Evolutionary conservation across 2,329 filamentous ascomycete genomes (phyloP).

Genomic region (Fusarium praegraminearum): DNA sequence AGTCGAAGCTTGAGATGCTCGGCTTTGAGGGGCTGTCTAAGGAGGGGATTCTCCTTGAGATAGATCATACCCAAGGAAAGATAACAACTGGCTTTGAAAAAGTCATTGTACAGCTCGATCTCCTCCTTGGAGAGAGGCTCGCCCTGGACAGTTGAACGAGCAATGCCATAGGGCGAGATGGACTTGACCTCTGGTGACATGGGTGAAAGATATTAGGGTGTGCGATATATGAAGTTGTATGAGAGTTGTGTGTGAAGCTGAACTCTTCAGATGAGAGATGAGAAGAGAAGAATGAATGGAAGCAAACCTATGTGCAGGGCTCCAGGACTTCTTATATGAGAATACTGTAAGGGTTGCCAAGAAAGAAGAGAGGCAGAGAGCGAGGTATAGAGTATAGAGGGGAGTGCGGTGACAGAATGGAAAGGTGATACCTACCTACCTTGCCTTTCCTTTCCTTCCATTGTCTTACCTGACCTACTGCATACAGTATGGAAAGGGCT

Average conservation of each 20-base stretch:
- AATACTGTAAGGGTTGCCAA: conserved; percentile 26
- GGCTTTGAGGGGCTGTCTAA: conserved; percentile 74
- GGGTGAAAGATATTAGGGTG: conserved; percentile 33
- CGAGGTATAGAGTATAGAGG: conserved; percentile 30
- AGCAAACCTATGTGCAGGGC: conserved; percentile 10
- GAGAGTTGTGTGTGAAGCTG: conserved; percentile 28
- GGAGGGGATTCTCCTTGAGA: conserved; percentile 77
- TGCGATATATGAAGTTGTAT: conserved; percentile 28
- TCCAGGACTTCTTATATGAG: conserved; percentile 45
- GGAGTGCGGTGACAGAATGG: conserved; percentile 39
- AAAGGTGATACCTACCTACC: conserved; percentile 12
- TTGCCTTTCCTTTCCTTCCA: background rate
- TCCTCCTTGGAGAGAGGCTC: conserved; percentile 74
- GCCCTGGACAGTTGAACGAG: conserved; percentile 73
- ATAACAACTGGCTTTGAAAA: conserved; percentile 80
- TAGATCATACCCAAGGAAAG: conserved; percentile 85
- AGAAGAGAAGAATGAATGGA: conserved; percentile 32
- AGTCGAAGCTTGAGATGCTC: conserved; percentile 80
- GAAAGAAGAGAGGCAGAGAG: conserved; percentile 30
- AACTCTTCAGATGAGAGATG: conserved; percentile 46
- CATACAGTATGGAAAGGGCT: conserved; percentile 21
- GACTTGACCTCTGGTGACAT: conserved; percentile 61
- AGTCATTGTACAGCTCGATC: conserved; percentile 75
- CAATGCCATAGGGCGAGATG: conserved; percentile 73
- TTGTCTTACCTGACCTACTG: conserved; percentile 12